These are phyloP conservation scores for Comarum palustre DNA, from an alignment of 306 rosid genomes.

Conservation along the genomic window DNA sequence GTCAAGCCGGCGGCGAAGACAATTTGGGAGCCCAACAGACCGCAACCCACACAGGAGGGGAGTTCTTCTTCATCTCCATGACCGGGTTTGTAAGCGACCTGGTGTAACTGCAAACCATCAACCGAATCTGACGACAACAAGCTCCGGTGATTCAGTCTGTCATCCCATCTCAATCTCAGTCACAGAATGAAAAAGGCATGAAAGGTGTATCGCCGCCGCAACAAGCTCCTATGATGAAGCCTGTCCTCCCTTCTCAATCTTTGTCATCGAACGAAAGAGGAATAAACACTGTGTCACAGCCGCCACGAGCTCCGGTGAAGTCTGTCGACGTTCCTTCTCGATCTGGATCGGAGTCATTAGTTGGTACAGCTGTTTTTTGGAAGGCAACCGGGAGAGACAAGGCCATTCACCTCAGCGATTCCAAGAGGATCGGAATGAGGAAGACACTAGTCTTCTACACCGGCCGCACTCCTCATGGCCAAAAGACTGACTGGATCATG, in stretches of 20 bases:
- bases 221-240: not conserved
- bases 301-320: not conserved
- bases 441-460: slow-evolving; percentile 94
- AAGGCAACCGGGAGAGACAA: slow-evolving; percentile 98
- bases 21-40: not conserved
- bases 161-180: not conserved
- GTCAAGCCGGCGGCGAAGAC: not conserved
- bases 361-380: slow-evolving; percentile 92
- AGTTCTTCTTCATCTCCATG: not conserved
- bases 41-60: not conserved
- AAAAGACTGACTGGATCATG: slow-evolving; percentile 98
- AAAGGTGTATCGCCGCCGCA: not conserved
- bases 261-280: not conserved
- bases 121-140: not conserved
- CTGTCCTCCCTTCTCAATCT: not conserved
- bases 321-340: not conserved
- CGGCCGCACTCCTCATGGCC: slow-evolving; percentile 99
- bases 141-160: not conserved
- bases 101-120: not conserved
- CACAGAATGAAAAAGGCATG: not conserved
- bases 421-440: slow-evolving; percentile 93
- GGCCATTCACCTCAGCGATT: slow-evolving; percentile 61
- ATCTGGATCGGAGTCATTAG: not conserved
- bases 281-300: not conserved
- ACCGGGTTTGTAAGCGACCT: not conserved